A percentile compares a stretch with the other conserved stretches of the same genome.
phyloP scores from a whole-genome alignment of 2,329 filamentous ascomycete species.

The Daldinia sp. region DNA sequence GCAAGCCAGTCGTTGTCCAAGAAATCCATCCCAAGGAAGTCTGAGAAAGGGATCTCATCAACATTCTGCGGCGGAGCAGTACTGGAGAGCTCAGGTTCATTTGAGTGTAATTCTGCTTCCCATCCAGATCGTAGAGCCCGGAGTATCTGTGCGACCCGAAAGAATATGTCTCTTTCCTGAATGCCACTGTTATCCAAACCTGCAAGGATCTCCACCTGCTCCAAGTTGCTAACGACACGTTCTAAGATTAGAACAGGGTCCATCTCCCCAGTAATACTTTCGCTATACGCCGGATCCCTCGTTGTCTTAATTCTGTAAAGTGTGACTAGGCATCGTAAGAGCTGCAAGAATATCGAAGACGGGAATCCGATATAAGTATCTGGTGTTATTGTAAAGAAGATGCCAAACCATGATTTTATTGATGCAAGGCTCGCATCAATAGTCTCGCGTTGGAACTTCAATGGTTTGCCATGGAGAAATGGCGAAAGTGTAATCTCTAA shows the following conservation, averaged over 20 bases:
- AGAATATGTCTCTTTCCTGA: constrained; percentile 4
- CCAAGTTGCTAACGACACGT: constrained; percentile 1
- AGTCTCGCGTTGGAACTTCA: background rate
- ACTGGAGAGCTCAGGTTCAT: background rate
- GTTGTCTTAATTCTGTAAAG: background rate
- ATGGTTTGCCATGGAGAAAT: constrained; percentile 4
- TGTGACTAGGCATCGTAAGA: background rate
- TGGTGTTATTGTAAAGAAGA: constrained; percentile 9
- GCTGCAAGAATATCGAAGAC: constrained; percentile 6
- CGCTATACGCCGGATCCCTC: background rate
- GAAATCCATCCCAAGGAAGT: constrained; percentile 11
- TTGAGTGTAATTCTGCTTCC: constrained; percentile 7
- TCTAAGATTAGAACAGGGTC: background rate
- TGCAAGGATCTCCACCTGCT: constrained; percentile 1
- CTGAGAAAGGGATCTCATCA: background rate
- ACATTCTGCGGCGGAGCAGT: background rate
- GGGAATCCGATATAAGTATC: constrained; percentile 8
- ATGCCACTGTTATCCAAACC: background rate
- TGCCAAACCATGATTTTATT: constrained; percentile 6
- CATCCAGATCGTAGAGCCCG: background rate
- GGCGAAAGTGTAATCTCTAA: constrained; percentile 10
- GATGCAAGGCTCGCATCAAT: background rate
- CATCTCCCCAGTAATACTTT: background rate
- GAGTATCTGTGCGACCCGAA: background rate
- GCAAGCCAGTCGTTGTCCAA: constrained; percentile 5